Conservation (phyloP, 108 stramenopile genomes). For the Cyclotella distinguenda region DNA sequence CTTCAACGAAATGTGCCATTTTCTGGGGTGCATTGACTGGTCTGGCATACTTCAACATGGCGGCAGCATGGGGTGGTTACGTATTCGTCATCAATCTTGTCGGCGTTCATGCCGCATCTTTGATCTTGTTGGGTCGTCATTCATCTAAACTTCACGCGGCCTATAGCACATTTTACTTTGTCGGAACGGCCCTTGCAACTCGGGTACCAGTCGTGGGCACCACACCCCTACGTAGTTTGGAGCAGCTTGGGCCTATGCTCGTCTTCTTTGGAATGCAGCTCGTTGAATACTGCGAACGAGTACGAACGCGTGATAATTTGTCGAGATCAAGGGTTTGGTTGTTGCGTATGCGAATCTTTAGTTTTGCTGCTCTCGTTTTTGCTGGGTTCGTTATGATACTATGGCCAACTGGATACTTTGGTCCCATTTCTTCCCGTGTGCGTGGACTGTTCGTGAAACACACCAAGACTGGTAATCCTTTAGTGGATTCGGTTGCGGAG, state of each 20-base stretch:
- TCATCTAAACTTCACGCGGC: slow-evolving; percentile 82
- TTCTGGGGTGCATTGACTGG: slow-evolving; percentile 58
- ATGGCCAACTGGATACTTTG: slow-evolving; percentile 90
- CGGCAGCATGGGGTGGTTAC: slow-evolving; percentile 99
- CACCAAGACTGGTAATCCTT: slow-evolving; percentile 91
- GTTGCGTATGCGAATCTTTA: slow-evolving; percentile 61
- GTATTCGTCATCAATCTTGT: slow-evolving; percentile 98
- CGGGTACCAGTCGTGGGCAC: slow-evolving; percentile 88
- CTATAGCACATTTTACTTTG: slow-evolving; percentile 89
- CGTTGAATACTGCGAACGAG: slow-evolving; percentile 56
- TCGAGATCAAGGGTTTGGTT: slow-evolving; percentile 44
- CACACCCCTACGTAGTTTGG: slow-evolving; percentile 81
- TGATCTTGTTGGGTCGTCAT: slow-evolving; percentile 84
- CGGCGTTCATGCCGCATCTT: slow-evolving; percentile 78
- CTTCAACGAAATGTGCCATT: slow-evolving; percentile 6
- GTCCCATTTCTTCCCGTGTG: slow-evolving; percentile 83
- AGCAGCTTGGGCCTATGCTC: slow-evolving; percentile 80
- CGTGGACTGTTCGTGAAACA: slow-evolving; percentile 92
- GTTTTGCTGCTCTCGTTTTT: slow-evolving; percentile 22
- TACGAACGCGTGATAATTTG: slow-evolving; percentile 53
- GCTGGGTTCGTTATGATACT: slow-evolving; percentile 45
- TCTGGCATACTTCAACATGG: slow-evolving; percentile 93
- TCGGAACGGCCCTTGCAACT: slow-evolving; percentile 92
- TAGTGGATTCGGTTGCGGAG: slow-evolving; percentile 94
- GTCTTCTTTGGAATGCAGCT: slow-evolving; percentile 82